Percentiles rank a stretch among this genome's conserved stretches.
These are phyloP conservation scores for Triticum urartu DNA, from an alignment of 176 grass and related monocot genomes.

Conservation along the genomic window DNA sequence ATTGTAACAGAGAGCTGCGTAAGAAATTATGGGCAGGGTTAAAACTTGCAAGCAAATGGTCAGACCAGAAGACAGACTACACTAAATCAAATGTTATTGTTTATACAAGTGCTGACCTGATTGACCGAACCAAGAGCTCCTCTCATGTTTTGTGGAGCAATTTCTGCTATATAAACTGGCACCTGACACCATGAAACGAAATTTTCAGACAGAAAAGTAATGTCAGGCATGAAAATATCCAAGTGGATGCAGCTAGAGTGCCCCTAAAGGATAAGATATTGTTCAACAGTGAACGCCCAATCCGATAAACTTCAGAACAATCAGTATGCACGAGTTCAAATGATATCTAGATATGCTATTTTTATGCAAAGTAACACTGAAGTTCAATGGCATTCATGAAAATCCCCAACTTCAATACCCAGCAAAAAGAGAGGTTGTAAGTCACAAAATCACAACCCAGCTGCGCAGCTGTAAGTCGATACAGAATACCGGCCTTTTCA, in stretches of 20 bases:
- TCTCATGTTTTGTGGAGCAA: conserved; percentile 87
- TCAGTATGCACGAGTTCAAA: neutral
- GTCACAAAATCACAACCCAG: neutral
- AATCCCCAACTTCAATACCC: neutral
- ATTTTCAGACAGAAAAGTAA: neutral
- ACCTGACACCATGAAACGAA: conserved; percentile 51
- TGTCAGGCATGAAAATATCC: neutral
- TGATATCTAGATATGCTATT: conserved; percentile 1
- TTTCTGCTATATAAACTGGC: conserved; percentile 98
- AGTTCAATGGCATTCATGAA: neutral
- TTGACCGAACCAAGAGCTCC: conserved; percentile 83
- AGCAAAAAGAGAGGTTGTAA: neutral
- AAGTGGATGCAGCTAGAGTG: neutral
- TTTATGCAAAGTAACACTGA: neutral
- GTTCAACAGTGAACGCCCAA: neutral
- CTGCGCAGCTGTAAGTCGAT: neutral
- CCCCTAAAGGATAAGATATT: neutral
- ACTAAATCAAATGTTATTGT: neutral
- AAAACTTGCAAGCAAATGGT: neutral
- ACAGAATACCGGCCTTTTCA: neutral
- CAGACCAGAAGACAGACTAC: neutral
- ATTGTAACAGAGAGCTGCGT: conserved; percentile 88
- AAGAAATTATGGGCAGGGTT: conserved; percentile 12
- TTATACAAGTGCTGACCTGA: conserved; percentile 54
- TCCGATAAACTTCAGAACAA: neutral